Evolutionary conservation across 2,329 filamentous ascomycete species (phyloP).

Genomic region (Meredithiella fracta): DNA sequence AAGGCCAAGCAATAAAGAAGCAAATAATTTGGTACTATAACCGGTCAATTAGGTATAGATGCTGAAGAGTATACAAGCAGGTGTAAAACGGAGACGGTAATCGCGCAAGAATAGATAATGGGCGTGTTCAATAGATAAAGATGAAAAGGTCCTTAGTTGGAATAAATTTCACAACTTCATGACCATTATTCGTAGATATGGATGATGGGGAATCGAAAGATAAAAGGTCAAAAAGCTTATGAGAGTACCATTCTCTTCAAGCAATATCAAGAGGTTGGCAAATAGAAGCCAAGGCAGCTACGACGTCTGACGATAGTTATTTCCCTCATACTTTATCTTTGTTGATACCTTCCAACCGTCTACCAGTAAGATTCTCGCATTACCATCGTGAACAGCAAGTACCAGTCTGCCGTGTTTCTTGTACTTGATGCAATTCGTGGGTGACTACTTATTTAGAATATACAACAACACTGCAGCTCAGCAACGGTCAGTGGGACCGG

Average conservation of each 20-base stretch:
- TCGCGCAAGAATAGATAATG: slow-evolving; percentile 1
- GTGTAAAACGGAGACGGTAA: background rate
- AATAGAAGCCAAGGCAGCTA: background rate
- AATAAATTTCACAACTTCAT: background rate
- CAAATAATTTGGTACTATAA: background rate
- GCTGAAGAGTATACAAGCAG: background rate
- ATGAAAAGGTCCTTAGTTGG: background rate
- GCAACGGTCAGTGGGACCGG: background rate
- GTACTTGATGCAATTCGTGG: background rate
- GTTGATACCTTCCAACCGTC: background rate
- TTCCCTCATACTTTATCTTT: background rate
- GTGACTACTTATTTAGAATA: background rate
- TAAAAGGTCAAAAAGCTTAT: too few relatives aligned
- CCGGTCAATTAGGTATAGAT: background rate
- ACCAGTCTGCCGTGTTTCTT: background rate
- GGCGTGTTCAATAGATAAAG: background rate
- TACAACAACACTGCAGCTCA: background rate
- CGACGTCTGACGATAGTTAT: too few relatives aligned
- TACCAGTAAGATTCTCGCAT: background rate
- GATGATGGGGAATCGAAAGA: background rate
- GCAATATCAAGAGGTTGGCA: background rate
- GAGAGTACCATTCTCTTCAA: too few relatives aligned
- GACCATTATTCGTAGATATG: background rate
- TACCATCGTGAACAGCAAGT: background rate
- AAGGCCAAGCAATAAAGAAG: background rate